Percentiles rank a stretch among this genome's conserved stretches.
These are phyloP conservation scores for Adenanthera pavonina DNA, from an alignment of 306 rosid genomes.

Conservation along the genomic window DNA sequence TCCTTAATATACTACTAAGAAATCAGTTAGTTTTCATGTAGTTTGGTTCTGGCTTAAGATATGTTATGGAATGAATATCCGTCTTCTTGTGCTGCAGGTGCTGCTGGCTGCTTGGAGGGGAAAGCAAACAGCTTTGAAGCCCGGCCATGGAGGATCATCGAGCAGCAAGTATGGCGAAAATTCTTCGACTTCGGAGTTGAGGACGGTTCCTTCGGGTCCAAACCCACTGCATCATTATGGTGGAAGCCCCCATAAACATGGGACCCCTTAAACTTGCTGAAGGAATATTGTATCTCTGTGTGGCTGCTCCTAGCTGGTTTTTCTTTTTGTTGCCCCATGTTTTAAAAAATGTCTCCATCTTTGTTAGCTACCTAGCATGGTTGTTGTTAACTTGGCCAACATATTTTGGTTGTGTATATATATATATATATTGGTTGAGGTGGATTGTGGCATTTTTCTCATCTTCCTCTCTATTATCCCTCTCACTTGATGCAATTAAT, in stretches of 20 bases:
- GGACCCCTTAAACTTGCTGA: constrained; percentile 47
- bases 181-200: constrained; percentile 41
- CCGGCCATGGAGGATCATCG: constrained; percentile 41
- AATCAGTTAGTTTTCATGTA: neutral
- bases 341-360: constrained; percentile 2
- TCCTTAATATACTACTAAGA: neutral
- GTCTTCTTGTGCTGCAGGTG: constrained; percentile 42
- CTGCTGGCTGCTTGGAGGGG: constrained; percentile 40
- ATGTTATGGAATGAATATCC: neutral
- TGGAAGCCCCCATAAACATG: constrained; percentile 59
- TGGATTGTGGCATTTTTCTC: too few relatives aligned
- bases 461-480: too few relatives aligned
- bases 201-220: constrained; percentile 76
- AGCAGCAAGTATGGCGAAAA: constrained; percentile 20
- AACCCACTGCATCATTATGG: constrained; percentile 76
- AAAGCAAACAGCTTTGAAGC: constrained; percentile 23
- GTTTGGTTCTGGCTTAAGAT: neutral
- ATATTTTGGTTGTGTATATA: too few relatives aligned
- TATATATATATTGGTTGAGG: too few relatives aligned
- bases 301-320: constrained; percentile 8
- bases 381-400: too few relatives aligned
- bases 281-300: neutral
- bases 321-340: neutral
- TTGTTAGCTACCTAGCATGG: neutral
- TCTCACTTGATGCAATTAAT: too few relatives aligned